Evolutionary conservation across 2,329 filamentous ascomycete species (phyloP).

Genomic region (Diaporthe caulivora): DNA sequence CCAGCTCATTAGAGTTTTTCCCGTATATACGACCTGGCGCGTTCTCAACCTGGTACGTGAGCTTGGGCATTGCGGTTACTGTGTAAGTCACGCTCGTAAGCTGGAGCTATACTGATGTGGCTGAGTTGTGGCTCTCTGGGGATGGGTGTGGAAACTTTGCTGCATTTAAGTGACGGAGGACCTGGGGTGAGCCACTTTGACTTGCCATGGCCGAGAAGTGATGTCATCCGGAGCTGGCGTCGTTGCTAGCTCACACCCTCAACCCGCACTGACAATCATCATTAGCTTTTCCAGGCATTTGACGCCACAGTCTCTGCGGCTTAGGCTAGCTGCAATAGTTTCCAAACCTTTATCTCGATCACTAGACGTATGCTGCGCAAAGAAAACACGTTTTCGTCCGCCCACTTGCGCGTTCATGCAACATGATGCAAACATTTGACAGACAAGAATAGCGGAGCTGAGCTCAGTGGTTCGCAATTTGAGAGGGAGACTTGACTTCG

Average conservation of each 20-base stretch:
- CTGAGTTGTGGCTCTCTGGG: conserved; percentile 6
- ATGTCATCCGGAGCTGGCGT: conserved; percentile 14
- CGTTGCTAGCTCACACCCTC: conserved; percentile 24
- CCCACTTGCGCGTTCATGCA: not conserved
- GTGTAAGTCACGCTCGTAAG: not conserved
- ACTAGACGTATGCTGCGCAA: not conserved
- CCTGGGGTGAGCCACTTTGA: not conserved
- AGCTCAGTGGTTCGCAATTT: not conserved
- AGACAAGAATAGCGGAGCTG: not conserved
- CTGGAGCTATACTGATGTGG: not conserved
- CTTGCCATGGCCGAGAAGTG: not conserved
- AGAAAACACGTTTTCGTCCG: not conserved
- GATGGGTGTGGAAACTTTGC: not conserved
- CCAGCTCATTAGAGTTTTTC: conserved; percentile 38
- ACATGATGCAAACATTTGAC: not conserved
- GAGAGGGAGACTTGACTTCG: too few relatives aligned
- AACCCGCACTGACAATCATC: too few relatives aligned
- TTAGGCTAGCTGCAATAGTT: not conserved
- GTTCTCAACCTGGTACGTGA: conserved; percentile 33
- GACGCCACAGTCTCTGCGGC: not conserved
- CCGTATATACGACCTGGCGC: conserved; percentile 37
- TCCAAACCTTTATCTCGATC: too few relatives aligned
- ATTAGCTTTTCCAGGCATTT: not conserved
- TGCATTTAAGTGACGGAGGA: not conserved
- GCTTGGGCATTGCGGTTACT: conserved; percentile 26